These are phyloP conservation scores for Kurtzmaniella quercitrusa DNA, from an alignment of 1,139 yeast genomes.

Conservation along the genomic window DNA sequence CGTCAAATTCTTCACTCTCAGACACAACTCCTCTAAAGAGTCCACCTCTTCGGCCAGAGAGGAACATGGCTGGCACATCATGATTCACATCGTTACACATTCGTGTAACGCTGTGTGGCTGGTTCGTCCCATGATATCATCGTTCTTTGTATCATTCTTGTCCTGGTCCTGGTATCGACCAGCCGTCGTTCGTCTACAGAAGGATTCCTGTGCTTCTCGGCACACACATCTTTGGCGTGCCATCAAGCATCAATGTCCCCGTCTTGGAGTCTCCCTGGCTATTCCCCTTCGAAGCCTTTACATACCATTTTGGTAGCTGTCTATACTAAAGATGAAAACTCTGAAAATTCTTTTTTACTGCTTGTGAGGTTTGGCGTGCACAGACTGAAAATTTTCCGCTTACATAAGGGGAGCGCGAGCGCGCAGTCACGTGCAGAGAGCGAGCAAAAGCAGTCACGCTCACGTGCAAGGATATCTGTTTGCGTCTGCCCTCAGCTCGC, in stretches of 20 bases:
- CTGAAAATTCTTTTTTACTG: slow-evolving; percentile 7
- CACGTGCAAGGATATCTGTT: slow-evolving; percentile 2
- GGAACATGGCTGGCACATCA: too few species aligned
- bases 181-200: background rate
- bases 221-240: background rate
- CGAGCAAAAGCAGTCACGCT: slow-evolving; percentile 6
- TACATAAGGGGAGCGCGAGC: slow-evolving; percentile 2
- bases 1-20: too few species aligned
- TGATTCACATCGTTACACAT: too few species aligned
- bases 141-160: too few species aligned
- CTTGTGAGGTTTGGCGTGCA: slow-evolving; percentile 7
- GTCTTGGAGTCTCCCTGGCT: background rate
- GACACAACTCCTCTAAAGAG: too few species aligned
- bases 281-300: background rate
- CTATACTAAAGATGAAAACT: slow-evolving; percentile 4
- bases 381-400: slow-evolving; percentile 9
- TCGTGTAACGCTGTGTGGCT: too few species aligned
- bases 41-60: too few species aligned
- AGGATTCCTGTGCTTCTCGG: background rate
- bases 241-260: background rate
- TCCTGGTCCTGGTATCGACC: too few species aligned
- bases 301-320: slow-evolving; percentile 9
- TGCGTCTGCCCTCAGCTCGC: background rate
- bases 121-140: too few species aligned
- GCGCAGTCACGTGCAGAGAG: background rate